Percentiles rank a stretch among this genome's conserved stretches.
These are phyloP conservation scores for Chalciporus piperatus DNA, from an alignment of 768 basidiomycete species.

Conservation along the genomic window DNA sequence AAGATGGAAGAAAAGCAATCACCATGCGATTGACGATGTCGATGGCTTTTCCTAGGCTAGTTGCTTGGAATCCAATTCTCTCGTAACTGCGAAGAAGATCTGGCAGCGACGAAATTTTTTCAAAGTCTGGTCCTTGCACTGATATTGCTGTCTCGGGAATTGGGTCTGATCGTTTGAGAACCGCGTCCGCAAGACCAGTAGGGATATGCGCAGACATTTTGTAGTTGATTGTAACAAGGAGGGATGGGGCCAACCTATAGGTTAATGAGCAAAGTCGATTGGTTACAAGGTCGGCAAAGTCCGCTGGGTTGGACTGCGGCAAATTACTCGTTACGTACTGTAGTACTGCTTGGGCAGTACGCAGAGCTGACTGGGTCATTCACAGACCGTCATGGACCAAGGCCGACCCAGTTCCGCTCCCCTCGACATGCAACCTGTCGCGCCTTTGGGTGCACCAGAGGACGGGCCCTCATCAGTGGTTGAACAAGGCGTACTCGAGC, in stretches of 20 bases:
- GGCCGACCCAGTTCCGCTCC: slow-evolving; percentile 2
- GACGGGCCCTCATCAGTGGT: slow-evolving; percentile 6
- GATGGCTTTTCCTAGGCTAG: slow-evolving; percentile 83
- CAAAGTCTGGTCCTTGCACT: slow-evolving; percentile 88
- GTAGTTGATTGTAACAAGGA: not conserved
- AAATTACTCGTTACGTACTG: not conserved
- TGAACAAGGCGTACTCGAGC: slow-evolving; percentile 4
- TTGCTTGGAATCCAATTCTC: slow-evolving; percentile 97
- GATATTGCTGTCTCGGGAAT: slow-evolving; percentile 61
- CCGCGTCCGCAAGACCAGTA: slow-evolving; percentile 63
- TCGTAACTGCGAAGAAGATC: slow-evolving; percentile 77
- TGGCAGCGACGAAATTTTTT: slow-evolving; percentile 60
- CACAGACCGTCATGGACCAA: slow-evolving; percentile 17
- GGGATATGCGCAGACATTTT: slow-evolving; percentile 40
- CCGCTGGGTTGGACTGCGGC: slow-evolving; percentile 13
- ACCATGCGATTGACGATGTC: slow-evolving; percentile 95
- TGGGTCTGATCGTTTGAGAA: slow-evolving; percentile 73
- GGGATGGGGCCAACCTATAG: no score
- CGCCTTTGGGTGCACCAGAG: slow-evolving; percentile 1
- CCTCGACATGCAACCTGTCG: slow-evolving; percentile 4
- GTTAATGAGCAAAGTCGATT: no score
- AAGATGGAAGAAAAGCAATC: slow-evolving; percentile 1
- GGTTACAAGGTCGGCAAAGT: slow-evolving; percentile 22
- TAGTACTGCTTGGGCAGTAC: not conserved
- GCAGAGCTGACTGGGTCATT: not conserved